Evolutionary conservation across 306 rosid species (phyloP).

Genomic region (Morella rubra): DNA sequence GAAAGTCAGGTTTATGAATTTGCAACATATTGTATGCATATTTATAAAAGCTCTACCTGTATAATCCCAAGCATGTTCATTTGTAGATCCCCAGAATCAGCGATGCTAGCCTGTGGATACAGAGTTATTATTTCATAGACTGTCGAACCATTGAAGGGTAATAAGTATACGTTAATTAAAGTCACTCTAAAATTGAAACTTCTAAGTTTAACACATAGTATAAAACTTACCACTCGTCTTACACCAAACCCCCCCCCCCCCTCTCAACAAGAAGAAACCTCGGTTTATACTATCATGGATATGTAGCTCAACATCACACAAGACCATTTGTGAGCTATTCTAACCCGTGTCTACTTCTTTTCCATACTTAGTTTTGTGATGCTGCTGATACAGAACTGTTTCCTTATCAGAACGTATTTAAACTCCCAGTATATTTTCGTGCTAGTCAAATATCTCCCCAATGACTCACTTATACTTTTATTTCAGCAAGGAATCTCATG

Average conservation of each 20-base stretch:
- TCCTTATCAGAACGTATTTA: neutral
- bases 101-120: constrained; percentile 46
- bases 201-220: neutral
- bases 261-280: neutral
- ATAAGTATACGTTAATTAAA: neutral
- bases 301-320: neutral
- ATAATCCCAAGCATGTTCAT: constrained; percentile 85
- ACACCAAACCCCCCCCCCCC: neutral
- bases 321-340: neutral
- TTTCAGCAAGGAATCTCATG: neutral
- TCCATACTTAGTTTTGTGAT: neutral
- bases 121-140: neutral
- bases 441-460: neutral
- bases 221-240: too few species aligned
- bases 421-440: neutral
- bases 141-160: neutral
- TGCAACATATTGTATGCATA: constrained; percentile 5
- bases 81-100: constrained; percentile 53
- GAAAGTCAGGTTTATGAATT: constrained; percentile 41
- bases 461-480: neutral
- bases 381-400: neutral
- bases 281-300: neutral
- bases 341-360: neutral
- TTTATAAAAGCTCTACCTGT: constrained; percentile 55
- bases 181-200: neutral